Conservation (phyloP, 106 monocot species). For the Agapanthus africanus region DNA sequence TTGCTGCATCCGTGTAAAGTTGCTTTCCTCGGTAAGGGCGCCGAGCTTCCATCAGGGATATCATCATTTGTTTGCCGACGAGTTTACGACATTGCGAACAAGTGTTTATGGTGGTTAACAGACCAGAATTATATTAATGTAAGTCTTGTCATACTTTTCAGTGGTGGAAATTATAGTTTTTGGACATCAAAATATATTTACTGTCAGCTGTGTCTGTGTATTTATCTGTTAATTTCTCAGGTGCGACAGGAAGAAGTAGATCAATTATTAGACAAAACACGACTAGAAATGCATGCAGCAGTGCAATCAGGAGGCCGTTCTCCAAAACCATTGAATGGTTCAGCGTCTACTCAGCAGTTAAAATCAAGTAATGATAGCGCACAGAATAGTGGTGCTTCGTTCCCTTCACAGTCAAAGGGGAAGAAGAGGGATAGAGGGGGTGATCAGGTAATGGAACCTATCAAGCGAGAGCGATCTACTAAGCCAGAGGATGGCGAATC, state of each 20-base stretch:
- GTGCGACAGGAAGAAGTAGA: conserved; percentile 92
- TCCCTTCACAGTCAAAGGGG: conserved; percentile 45
- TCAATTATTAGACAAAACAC: conserved; percentile 69
- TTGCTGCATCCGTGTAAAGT: conserved; percentile 97
- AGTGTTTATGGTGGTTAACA: conserved; percentile 96
- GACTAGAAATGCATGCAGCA: conserved; percentile 92
- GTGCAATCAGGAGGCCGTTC: conserved; percentile 90
- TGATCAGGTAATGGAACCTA: conserved; percentile 53
- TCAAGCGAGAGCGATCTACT: conserved; percentile 45
- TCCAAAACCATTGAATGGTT: conserved; percentile 68
- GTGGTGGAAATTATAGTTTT: not conserved
- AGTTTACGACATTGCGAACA: conserved; percentile 83
- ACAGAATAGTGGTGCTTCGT: conserved; percentile 48
- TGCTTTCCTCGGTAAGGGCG: conserved; percentile 78
- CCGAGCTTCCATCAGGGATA: conserved; percentile 71
- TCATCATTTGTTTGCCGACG: conserved; percentile 89
- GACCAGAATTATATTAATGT: conserved; percentile 98
- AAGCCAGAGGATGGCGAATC: conserved; percentile 64
- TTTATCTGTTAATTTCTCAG: conserved; percentile 25
- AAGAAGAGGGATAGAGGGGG: conserved; percentile 72
- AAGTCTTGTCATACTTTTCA: conserved; percentile 24
- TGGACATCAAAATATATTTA: too few species aligned
- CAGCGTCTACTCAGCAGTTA: conserved; percentile 58
- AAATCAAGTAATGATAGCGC: conserved; percentile 74
- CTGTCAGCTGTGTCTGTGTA: conserved; percentile 16